Evolutionary conservation across 2,329 filamentous ascomycete species (phyloP), one percentile per base, ranked within the genome.

Genomic region (Curvularia eragrostidis): DNA sequence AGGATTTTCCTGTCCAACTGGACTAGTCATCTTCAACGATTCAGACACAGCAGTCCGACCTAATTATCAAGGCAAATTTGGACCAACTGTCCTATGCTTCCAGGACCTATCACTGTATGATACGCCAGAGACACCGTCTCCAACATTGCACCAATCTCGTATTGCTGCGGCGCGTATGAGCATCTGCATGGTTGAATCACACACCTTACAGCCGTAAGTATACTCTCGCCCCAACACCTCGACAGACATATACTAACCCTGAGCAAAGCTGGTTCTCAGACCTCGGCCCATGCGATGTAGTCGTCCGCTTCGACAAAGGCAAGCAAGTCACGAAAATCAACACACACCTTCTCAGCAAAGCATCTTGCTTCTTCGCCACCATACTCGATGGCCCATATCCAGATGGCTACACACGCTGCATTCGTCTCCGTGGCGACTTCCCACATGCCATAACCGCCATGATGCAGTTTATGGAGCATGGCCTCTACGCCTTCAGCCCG

Each of bases 361-460:
- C 56, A 8, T 71, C 64, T 5, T 54, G 49, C 23, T 58, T 64
- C 53, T 69, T 71, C 24, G 48, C 58, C 1, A 21, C 48, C 2
- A 49, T 63, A 21, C 58, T 69, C 23, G 41, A 60, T n/a, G 44
- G 49, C 2, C 58, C 64, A 9, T 62, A 56, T 32, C 9, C 51
- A 2, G 63, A 48, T 9, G 38, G 41, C 10, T 30, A 66, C 13
- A 62, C 53, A 3, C 53, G 36, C 42, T 58, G 56, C 30, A 46
- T 71, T 26, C 64, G 64, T 26, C 59, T 71, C 32, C 62, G 65
- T 28, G 56, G 58, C 23, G 67, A 70, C 52, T 67, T 67, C 34
- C 66, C 66, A 5, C 60, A 58, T 42, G 67, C 61, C 19, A 58
- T 71, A 23, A 47, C 24, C 3, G 64, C 61, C 23, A 58, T 69